Conservation (phyloP, 805 yeast genomes). For the Pichia exigua region DNA sequence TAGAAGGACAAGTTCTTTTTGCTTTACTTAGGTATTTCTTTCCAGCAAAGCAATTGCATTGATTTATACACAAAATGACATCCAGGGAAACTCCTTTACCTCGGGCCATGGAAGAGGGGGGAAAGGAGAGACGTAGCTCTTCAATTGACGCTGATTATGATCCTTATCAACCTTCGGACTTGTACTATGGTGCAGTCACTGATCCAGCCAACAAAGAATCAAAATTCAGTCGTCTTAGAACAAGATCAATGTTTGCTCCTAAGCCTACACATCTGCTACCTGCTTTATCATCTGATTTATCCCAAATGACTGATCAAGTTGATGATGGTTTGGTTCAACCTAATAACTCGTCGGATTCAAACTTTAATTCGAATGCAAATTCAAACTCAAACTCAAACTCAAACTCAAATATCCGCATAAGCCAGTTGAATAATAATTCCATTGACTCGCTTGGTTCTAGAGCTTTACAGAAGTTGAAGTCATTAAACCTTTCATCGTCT, state of each 20-base stretch:
- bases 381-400: background rate
- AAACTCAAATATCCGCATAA: background rate
- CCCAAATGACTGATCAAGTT: background rate
- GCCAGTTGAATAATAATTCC: background rate
- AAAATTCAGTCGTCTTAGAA: conserved; percentile 45
- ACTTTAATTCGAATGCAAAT: background rate
- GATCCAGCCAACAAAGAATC: conserved; percentile 42
- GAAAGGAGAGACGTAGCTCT: conserved; percentile 21
- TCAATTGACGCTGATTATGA: conserved; percentile 45
- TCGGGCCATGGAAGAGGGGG: background rate
- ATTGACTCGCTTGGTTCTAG: background rate
- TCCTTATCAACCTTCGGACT: conserved; percentile 63
- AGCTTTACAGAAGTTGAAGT: background rate
- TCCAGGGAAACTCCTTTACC: background rate
- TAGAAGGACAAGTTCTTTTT: background rate
- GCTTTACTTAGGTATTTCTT: background rate
- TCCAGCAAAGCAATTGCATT: background rate
- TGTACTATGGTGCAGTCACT: conserved; percentile 58
- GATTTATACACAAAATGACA: background rate
- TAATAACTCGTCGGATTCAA: background rate
- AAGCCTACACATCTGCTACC: conserved; percentile 2
- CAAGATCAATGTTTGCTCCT: conserved; percentile 36
- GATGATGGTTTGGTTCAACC: background rate
- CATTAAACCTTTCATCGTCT: conserved; percentile 2
- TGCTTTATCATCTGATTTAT: conserved; percentile 3